Evolutionary conservation across 140 eudicot species (phyloP).

Genomic region (Bidens hawaiensis): DNA sequence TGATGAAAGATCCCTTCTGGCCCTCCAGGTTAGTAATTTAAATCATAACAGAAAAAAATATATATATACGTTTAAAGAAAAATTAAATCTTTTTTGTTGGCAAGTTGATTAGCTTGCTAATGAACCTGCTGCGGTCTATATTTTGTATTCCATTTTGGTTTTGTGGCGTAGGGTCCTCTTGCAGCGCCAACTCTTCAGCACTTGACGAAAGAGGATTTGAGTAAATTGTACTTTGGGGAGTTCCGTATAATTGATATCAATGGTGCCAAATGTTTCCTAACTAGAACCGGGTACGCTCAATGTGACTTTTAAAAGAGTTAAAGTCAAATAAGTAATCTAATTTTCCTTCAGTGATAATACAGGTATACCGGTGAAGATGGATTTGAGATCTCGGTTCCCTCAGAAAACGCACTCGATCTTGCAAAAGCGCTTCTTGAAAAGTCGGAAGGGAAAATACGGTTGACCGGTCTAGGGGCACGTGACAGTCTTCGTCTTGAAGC

Average conservation of each 20-base stretch:
- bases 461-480: constrained; percentile 93
- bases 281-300: constrained; percentile 81
- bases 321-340: not conserved
- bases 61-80: too few species aligned
- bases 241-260: too few species aligned
- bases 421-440: too few species aligned
- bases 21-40: constrained; percentile 65
- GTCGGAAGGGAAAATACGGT: too few species aligned
- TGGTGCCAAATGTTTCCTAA: constrained; percentile 69
- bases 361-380: constrained; percentile 99
- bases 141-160: constrained; percentile 10
- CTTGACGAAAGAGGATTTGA: constrained; percentile 78
- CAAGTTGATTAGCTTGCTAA: not conserved
- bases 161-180: constrained; percentile 82
- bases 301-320: not conserved
- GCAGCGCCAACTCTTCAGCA: constrained; percentile 88
- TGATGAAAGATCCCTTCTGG: constrained; percentile 92
- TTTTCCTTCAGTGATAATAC: not conserved
- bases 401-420: too few species aligned
- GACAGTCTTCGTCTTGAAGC: constrained; percentile 98
- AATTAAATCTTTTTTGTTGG: not conserved
- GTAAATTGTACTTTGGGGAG: constrained; percentile 94
- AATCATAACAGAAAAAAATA: too few species aligned
- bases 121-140: not conserved
- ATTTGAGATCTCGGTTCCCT: constrained; percentile 89